Conservation (phyloP, 1,284 basidiomycete species). For the Naganishia sp. region DNA sequence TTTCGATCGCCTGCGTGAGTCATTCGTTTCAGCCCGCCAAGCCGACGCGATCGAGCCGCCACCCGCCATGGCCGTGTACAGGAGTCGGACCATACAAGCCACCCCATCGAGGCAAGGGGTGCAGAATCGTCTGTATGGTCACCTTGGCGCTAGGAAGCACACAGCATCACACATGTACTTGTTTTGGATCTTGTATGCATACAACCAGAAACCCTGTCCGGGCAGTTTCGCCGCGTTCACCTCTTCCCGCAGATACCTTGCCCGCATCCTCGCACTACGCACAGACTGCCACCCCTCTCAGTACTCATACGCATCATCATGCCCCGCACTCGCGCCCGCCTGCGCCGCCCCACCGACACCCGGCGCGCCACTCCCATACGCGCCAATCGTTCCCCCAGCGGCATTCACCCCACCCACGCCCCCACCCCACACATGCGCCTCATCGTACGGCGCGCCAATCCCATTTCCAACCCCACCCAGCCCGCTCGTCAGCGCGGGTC, state of each 20-base stretch:
- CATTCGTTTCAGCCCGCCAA: constrained; percentile 1
- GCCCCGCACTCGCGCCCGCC: background rate
- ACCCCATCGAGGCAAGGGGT: too few relatives aligned
- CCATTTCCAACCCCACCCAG: constrained; percentile 1
- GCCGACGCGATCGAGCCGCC: constrained; percentile 10
- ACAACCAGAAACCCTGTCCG: background rate
- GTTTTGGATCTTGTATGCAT: background rate
- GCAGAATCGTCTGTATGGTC: too few relatives aligned
- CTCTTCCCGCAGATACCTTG: background rate
- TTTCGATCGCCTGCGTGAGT: constrained; percentile 25
- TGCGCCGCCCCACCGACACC: constrained; percentile 10
- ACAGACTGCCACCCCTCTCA: background rate
- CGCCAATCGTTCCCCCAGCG: constrained; percentile 15
- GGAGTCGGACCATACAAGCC: too few relatives aligned
- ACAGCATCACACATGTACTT: too few relatives aligned
- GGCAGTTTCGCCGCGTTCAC: background rate
- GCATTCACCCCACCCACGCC: constrained; percentile 18
- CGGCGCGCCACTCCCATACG: constrained; percentile 14
- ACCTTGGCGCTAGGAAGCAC: too few relatives aligned
- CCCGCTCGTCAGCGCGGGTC: constrained; percentile 19
- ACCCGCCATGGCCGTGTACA: background rate
- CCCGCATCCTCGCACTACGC: background rate
- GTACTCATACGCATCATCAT: constrained; percentile 22
- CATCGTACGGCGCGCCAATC: constrained; percentile 26
- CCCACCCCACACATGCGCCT: constrained; percentile 16